Percentiles rank a stretch among this genome's conserved stretches.
Evolutionary conservation across 2,329 filamentous ascomycete species (phyloP).

Genomic region (Aspergillus candidus): DNA sequence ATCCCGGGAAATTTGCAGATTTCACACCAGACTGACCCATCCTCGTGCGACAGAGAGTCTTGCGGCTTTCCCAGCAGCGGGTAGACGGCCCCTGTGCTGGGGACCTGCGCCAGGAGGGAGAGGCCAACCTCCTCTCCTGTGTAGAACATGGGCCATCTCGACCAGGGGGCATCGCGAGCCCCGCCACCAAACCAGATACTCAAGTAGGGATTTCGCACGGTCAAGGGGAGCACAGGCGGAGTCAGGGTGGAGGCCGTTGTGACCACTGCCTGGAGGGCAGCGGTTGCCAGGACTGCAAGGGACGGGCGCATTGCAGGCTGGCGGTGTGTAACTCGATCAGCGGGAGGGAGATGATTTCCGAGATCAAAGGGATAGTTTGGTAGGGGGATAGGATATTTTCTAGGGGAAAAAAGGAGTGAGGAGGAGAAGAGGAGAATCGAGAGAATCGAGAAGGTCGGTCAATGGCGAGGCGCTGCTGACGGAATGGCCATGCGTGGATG

Average conservation of each 20-base stretch:
- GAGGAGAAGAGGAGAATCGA: too few relatives aligned
- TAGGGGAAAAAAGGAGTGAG: too few relatives aligned
- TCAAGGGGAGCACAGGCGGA: slow-evolving; percentile 64
- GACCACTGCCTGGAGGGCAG: slow-evolving; percentile 37
- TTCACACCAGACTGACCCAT: too few relatives aligned
- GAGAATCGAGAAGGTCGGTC: too few relatives aligned
- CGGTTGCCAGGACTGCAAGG: slow-evolving; percentile 25
- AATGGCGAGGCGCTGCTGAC: too few relatives aligned
- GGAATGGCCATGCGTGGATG: too few relatives aligned
- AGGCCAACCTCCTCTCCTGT: slow-evolving; percentile 64
- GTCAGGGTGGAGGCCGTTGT: slow-evolving; percentile 48
- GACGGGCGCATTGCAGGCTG: slow-evolving; percentile 27
- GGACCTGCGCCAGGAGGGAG: slow-evolving; percentile 56
- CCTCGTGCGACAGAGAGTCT: slow-evolving; percentile 47
- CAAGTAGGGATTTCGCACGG: slow-evolving; percentile 71
- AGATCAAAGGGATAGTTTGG: not conserved
- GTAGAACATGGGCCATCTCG: slow-evolving; percentile 81
- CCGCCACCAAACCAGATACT: slow-evolving; percentile 61
- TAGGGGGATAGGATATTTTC: not conserved
- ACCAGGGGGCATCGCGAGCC: slow-evolving; percentile 73
- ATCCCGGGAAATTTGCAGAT: slow-evolving; percentile 30
- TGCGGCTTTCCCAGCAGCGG: slow-evolving; percentile 61
- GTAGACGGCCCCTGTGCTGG: slow-evolving; percentile 55
- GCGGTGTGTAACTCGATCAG: slow-evolving; percentile 5
- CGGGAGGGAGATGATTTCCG: not conserved